Base-by-base conservation (phyloP, 805 yeast species). In the Candida patagonica region DNA sequence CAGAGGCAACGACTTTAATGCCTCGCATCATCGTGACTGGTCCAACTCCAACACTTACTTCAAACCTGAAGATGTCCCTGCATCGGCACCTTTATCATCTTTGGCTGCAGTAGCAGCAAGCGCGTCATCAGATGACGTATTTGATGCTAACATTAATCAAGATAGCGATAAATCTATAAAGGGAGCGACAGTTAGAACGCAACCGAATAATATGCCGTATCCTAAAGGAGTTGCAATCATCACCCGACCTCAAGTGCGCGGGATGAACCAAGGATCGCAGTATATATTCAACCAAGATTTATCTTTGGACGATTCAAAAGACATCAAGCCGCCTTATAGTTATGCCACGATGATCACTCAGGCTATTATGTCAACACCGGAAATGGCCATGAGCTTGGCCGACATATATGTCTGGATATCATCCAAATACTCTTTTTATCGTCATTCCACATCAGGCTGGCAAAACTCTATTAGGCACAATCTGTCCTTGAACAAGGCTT, bases 291-390 rank as follows among this genome's bases (percentile, higher is more conserved):
- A 53, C 38, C 63, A 62, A 40, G 71, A 66, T 38, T 68, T 88
- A 48, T 79, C 94, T n/a, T 71, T 72, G 45, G 97, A 89, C 57
- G 96, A 87, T 46, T 78, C 94, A 38, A 84, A 80, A 54, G 94
- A 89, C 57, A 78, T 88, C 50, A 92, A 92, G 61, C 99, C 99
- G 3, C 97, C 97, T 2, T 92, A 81, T 58, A 81, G 94, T 13
- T 92, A 92, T 57, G 97, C 98, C 0, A 89, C 96, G 1, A 88
- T 92, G 96, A 92, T 92, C 50, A 87, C 98, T 2, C 96, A 92
- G 59, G 96, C 97, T 1, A 92, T 92, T 20, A 63, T 92, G 49
- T 84, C 95, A 6, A 83, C 86, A 40, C 71, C 73, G 1, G 95
- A 88, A 44, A 95, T 94, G 31, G 85, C 84, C 31, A 70, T 89